These are phyloP conservation scores for Boletus rubroflammeus DNA, from an alignment of 768 basidiomycete species.

Conservation along the genomic window DNA sequence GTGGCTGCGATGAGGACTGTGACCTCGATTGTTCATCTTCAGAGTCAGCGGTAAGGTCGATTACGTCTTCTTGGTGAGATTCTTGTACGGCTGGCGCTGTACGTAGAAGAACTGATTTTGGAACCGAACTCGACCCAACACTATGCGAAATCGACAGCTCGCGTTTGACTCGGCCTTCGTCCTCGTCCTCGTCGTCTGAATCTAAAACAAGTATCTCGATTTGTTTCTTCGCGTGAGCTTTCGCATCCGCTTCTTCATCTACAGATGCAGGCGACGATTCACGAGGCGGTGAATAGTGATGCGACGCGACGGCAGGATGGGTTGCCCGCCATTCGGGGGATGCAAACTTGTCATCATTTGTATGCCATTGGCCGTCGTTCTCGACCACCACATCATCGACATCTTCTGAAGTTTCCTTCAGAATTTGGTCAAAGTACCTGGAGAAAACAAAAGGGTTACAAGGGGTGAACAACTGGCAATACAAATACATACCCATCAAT, in stretches of 20 bases:
- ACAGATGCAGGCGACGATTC: constrained; percentile 26
- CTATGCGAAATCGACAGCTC: constrained; percentile 68
- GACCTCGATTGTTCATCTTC: constrained; percentile 60
- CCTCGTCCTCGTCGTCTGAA: constrained; percentile 75
- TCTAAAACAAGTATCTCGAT: constrained; percentile 65
- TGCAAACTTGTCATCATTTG: constrained; percentile 79
- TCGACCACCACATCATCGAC: constrained; percentile 94
- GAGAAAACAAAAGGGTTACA: neutral
- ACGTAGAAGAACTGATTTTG: constrained; percentile 23
- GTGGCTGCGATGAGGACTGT: constrained; percentile 24
- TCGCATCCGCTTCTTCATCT: constrained; percentile 30
- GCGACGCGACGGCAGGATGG: constrained; percentile 38
- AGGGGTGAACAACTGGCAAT: neutral
- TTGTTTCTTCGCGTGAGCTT: constrained; percentile 46
- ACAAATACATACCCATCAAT: constrained; percentile 73
- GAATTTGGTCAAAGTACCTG: constrained; percentile 86
- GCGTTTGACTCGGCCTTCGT: constrained; percentile 70
- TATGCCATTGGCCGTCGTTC: constrained; percentile 95
- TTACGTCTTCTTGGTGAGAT: constrained; percentile 51
- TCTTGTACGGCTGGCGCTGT: constrained; percentile 23
- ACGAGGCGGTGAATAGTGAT: constrained; percentile 29
- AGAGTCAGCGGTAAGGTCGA: constrained; percentile 80
- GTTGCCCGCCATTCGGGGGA: constrained; percentile 65
- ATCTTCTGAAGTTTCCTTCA: constrained; percentile 69
- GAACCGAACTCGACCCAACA: constrained; percentile 38